Evolutionary conservation across 2,329 filamentous ascomycete genomes (phyloP), one percentile per base, ranked within the genome.

Genomic region (Graphilbum fragrans): DNA sequence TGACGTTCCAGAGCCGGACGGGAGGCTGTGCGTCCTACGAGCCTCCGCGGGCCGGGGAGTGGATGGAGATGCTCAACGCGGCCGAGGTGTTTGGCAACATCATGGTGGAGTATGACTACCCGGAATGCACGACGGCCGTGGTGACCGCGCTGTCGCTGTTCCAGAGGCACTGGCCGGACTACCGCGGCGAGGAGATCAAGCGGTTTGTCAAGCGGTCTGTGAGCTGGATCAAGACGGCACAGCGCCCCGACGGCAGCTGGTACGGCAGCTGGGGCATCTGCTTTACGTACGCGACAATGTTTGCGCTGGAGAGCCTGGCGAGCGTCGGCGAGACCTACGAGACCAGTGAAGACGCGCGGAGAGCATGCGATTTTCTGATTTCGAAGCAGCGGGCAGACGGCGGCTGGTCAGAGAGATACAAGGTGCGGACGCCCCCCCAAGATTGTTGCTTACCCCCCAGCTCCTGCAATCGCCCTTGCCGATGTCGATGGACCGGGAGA

Each of bases 61-160:
- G 74, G 50, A 59, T 96, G 50, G 92, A 98, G 59, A 71, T 80
- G 58, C 73, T 98, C 35, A 98, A 98, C 54, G 90, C 90, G 0
- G 92, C 92, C 2, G 92, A 98, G 58, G 88, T 98, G 0, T 98
- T 98, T 59, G 88, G 86, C 14, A 75, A 80, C 18, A 98, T 98
- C 63, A 98, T 98, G 92, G 82, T 98, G 41, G 90, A 96, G 56
- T 98, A 98, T 58, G 86, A 94, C 58, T 96, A 98, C 55, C 87
- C 90, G 0, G 92, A 98, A 60, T 98, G 92, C 66, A 98, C 92
- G 1, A 96, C 92, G 3, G 88, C 92, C 1, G 86, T 87, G 23
- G 83, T 98, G 4, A 95, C 86, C 1, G 87, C 85, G 0, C 68
- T 98, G 18, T 82, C 81, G 5, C 69, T 90, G 2, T 96, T 96